Evolutionary conservation across 257 asterid species (phyloP).

Genomic region (Vinca minor): DNA sequence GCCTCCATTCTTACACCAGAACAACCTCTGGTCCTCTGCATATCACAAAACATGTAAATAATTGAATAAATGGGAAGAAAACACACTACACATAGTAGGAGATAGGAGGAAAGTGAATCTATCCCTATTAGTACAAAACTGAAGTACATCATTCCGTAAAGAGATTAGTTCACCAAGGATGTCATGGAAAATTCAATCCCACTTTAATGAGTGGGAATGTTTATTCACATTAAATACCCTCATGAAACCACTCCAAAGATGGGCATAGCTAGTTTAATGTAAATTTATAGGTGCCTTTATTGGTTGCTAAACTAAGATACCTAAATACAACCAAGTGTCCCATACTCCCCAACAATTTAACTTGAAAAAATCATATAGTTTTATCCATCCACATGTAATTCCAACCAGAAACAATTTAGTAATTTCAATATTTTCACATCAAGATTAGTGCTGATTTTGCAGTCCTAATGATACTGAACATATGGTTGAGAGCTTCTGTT

Average conservation of each 20-base stretch:
- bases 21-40: neutral
- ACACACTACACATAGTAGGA: neutral
- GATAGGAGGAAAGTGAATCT: neutral
- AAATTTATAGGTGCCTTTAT: neutral
- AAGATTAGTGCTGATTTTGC: neutral
- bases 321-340: neutral
- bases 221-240: neutral
- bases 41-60: neutral
- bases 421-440: neutral
- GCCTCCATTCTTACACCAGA: neutral
- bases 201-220: neutral
- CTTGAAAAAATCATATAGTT: neutral
- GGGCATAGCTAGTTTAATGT: neutral
- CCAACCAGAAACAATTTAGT: neutral
- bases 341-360: neutral
- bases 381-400: neutral
- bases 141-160: neutral
- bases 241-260: neutral
- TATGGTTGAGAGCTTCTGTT: neutral
- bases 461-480: neutral
- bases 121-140: neutral
- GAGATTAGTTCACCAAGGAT: neutral
- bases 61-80: neutral
- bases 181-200: neutral
- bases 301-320: neutral